phyloP scores from a whole-genome alignment of 2,329 filamentous ascomycete species.

The Nemania bipapillata region DNA sequence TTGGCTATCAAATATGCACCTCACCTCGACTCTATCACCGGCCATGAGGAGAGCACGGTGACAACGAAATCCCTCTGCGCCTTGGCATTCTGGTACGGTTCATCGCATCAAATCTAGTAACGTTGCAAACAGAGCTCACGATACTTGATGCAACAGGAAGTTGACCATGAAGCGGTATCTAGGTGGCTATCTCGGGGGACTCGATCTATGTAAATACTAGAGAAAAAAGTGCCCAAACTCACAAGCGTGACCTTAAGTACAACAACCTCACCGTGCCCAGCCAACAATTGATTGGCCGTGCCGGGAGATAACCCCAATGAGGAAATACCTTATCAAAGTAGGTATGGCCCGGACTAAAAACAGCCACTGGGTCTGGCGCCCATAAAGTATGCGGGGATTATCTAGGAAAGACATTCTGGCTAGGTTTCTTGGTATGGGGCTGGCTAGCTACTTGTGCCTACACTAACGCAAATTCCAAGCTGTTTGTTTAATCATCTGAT shows the following conservation, averaged over 20 bases:
- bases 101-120: slow-evolving; percentile 30
- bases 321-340: slow-evolving; percentile 47
- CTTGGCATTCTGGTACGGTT: slow-evolving; percentile 10
- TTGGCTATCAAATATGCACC: background rate
- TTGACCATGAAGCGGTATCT: slow-evolving; percentile 10
- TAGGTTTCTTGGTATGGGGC: slow-evolving; percentile 15
- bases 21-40: slow-evolving; percentile 12
- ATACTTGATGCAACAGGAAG: slow-evolving; percentile 34
- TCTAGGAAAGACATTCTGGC: slow-evolving; percentile 16
- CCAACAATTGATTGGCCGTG: slow-evolving; percentile 36
- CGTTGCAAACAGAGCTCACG: slow-evolving; percentile 37
- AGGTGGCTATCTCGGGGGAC: background rate
- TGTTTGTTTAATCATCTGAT: slow-evolving; percentile 23
- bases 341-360: slow-evolving; percentile 25
- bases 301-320: slow-evolving; percentile 41
- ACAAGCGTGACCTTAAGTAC: slow-evolving; percentile 35
- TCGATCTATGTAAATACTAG: slow-evolving; percentile 11
- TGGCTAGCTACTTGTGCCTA: background rate
- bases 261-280: slow-evolving; percentile 34
- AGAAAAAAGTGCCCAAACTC: background rate
- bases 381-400: slow-evolving; percentile 32
- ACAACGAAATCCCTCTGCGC: background rate
- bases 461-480: slow-evolving; percentile 18
- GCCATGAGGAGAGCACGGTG: background rate
- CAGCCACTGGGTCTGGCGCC: slow-evolving; percentile 36